These are phyloP conservation scores for Wickerhamomyces canadensis DNA, from an alignment of 805 yeast genomes.

Conservation along the genomic window DNA sequence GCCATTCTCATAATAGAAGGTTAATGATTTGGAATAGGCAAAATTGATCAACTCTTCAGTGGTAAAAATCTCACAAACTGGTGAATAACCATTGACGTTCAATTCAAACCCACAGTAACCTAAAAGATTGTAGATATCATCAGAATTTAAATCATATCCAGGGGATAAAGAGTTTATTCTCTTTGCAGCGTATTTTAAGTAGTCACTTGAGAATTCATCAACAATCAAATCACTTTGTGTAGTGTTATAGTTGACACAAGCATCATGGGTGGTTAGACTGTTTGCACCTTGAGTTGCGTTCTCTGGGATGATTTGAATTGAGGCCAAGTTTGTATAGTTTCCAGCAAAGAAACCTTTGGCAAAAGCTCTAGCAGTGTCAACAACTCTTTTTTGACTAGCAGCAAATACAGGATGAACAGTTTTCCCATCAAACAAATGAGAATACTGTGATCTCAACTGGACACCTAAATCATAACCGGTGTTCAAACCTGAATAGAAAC, in stretches of 20 bases:
- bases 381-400: slow-evolving; percentile 42
- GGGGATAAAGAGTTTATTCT: slow-evolving; percentile 53
- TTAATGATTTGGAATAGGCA: slow-evolving; percentile 56
- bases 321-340: slow-evolving; percentile 28
- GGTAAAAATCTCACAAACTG: slow-evolving; percentile 64
- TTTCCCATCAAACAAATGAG: slow-evolving; percentile 32
- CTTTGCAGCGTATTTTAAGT: slow-evolving; percentile 47
- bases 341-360: slow-evolving; percentile 45
- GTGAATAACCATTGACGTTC: slow-evolving; percentile 61
- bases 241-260: slow-evolving; percentile 35
- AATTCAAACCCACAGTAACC: slow-evolving; percentile 71
- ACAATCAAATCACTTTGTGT: slow-evolving; percentile 13
- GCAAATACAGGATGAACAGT: slow-evolving; percentile 40
- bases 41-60: slow-evolving; percentile 58
- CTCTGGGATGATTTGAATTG: slow-evolving; percentile 35
- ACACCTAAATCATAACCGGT: slow-evolving; percentile 41
- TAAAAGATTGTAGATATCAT: slow-evolving; percentile 50
- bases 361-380: slow-evolving; percentile 40
- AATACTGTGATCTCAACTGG: slow-evolving; percentile 38
- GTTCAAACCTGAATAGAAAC: slow-evolving; percentile 42
- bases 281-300: slow-evolving; percentile 41
- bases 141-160: slow-evolving; percentile 43
- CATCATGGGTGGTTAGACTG: slow-evolving; percentile 41
- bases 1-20: slow-evolving; percentile 56
- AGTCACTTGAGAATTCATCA: slow-evolving; percentile 24